Evolutionary conservation across 208 protist genomes (phyloP), one percentile per base, ranked within the genome.

Genomic region (Acanthamoeba healyi): DNA sequence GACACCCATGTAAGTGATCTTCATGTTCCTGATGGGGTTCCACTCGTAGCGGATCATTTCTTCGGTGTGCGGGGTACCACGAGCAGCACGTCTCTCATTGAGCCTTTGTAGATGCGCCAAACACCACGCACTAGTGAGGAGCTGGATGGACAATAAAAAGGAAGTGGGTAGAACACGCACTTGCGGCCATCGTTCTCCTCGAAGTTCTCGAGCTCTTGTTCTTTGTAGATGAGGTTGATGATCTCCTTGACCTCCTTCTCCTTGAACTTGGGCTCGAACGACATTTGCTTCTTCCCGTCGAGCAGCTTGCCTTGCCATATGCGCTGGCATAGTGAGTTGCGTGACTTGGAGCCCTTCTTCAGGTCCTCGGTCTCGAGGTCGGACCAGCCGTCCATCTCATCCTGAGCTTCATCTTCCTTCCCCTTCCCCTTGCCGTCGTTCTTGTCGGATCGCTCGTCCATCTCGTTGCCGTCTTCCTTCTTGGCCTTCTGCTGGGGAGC

Each of bases 11-110:
- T 89, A 89, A 63, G 38, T 84, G 74, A 93, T 86, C 36, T 95
- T 81, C 44, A 88, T 87, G 82, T 95, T 84, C 40, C 88, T 79
- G 36, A 95, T 61, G 19, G 70, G 38, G 49, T 95, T 81, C 12
- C 58, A 92, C 61, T 91, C 61, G 29, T 95, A 65, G 38, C 63
- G 79, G 67, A 81, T 84, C 38, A 61, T 63, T 24, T 95, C 93
- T 32, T 84, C 61, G 1, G 46, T 72, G 44, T 95, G 84, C 56
- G 74, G 74, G 1, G 74, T 84, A 15, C 74, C 74, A 26, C 9
- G 17, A 4, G 32, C 22, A 2, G 7, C 29, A 22, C 74, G 38
- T 24, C 36, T 49, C 24, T 84, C 40, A 22, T 84, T 38, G 7
- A 93, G 10, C 61, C 70, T 95, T 7, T 56, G 1, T n/a, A n/a